A percentile compares a stretch with the other conserved stretches of the same genome.
Evolutionary conservation across 768 basidiomycete genomes (phyloP).

Genomic region (Kwoniella botswanensis): DNA sequence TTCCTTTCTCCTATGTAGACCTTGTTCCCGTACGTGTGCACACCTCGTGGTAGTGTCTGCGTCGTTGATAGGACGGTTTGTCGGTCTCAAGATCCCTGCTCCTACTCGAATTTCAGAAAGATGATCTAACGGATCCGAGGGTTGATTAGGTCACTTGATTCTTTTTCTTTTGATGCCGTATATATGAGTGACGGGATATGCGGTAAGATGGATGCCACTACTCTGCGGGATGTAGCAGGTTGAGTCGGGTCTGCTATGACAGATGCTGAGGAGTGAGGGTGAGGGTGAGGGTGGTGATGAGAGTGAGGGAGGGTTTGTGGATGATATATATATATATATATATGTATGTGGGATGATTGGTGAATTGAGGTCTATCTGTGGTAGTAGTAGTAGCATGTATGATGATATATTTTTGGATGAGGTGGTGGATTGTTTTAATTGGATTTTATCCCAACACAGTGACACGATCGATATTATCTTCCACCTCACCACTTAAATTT

Average conservation of each 20-base stretch:
- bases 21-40: neutral
- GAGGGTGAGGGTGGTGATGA: neutral
- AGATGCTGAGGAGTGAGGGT: neutral
- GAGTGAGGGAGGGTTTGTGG: neutral
- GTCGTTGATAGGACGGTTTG: neutral
- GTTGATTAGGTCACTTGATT: constrained; percentile 10
- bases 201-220: neutral
- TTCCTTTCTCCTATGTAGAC: constrained; percentile 17
- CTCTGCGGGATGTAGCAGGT: no score
- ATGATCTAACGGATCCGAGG: constrained; percentile 17
- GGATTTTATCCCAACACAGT: constrained; percentile 9
- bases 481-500: constrained; percentile 10
- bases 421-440: no score
- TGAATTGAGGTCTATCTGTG: no score
- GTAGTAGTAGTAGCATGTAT: no score
- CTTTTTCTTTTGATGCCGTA: neutral
- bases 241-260: neutral
- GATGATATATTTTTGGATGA: no score
- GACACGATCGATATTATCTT: neutral
- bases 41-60: constrained; percentile 7
- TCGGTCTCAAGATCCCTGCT: neutral
- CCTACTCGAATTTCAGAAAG: neutral
- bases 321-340: neutral
- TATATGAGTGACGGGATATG: no score
- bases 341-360: neutral